A percentile compares a stretch with the other conserved stretches of the same genome.
phyloP scores from a whole-genome alignment of 1,284 basidiomycete genomes.

The Sporisorium graminicola region DNA sequence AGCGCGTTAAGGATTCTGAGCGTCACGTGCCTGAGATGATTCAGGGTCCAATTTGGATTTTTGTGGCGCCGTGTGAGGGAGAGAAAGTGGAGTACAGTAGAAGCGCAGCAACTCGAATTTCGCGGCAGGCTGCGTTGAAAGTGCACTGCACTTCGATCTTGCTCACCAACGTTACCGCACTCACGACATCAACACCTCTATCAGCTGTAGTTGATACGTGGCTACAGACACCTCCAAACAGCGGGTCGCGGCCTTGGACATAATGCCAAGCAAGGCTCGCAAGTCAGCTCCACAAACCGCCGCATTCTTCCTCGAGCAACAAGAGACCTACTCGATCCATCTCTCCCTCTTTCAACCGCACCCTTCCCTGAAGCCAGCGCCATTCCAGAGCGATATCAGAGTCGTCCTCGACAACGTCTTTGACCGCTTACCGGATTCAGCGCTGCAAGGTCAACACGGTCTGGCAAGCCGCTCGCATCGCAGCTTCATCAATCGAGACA shows the following conservation, averaged over 20 bases:
- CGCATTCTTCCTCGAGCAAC: conserved; percentile 32
- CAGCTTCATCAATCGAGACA: conserved; percentile 20
- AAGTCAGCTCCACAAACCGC: conserved; percentile 22
- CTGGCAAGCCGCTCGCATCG: conserved; percentile 17
- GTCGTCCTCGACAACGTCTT: conserved; percentile 22
- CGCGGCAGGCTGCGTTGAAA: not conserved
- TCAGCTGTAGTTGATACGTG: not conserved
- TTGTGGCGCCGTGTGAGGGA: no score
- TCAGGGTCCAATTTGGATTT: conserved; percentile 13
- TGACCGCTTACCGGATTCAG: conserved; percentile 27
- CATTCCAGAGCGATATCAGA: conserved; percentile 23
- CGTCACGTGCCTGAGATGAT: not conserved
- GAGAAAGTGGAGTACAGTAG: no score
- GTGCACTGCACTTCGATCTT: not conserved
- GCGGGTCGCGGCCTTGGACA: conserved; percentile 10
- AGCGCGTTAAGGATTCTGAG: not conserved
- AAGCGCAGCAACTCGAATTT: no score
- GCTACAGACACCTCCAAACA: not conserved
- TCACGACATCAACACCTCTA: not conserved
- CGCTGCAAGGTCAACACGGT: conserved; percentile 37
- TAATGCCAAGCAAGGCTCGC: conserved; percentile 39
- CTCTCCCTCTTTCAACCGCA: conserved; percentile 37
- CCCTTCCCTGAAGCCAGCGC: conserved; percentile 15
- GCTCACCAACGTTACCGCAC: not conserved
- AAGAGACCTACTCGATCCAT: conserved; percentile 50